Evolutionary conservation across 2,329 filamentous ascomycete genomes (phyloP).

Genomic region (Diaporthe citrichinensis): DNA sequence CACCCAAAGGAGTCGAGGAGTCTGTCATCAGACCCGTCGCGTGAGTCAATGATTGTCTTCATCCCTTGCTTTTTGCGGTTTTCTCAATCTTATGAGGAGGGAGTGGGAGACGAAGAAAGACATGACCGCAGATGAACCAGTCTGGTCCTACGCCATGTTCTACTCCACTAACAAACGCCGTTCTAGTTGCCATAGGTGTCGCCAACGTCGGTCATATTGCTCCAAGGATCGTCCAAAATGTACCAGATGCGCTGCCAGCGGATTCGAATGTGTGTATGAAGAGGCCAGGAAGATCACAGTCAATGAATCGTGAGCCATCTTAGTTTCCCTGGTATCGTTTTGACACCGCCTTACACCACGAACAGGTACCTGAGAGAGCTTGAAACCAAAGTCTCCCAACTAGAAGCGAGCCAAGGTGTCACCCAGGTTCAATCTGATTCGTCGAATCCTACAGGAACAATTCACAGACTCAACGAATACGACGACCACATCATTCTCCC

Average conservation of each 20-base stretch:
- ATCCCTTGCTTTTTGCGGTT: too few relatives aligned
- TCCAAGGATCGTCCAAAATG: conserved; percentile 55
- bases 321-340: not conserved
- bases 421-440: not conserved
- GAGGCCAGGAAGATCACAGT: conserved; percentile 53
- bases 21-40: conserved; percentile 36
- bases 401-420: not conserved
- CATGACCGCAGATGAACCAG: not conserved
- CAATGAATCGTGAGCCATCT: conserved; percentile 50
- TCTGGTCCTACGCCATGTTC: not conserved
- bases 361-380: conserved; percentile 52
- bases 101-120: too few relatives aligned
- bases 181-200: conserved; percentile 52
- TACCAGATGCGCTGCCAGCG: conserved; percentile 51
- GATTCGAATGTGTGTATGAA: conserved; percentile 52
- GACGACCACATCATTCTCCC: conserved; percentile 52
- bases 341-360: not conserved
- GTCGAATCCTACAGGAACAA: not conserved
- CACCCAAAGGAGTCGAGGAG: not conserved
- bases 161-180: not conserved
- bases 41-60: conserved; percentile 30
- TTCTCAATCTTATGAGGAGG: too few relatives aligned
- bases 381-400: conserved; percentile 48
- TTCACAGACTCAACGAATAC: conserved; percentile 42
- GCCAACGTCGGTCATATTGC: conserved; percentile 53